Conservation (phyloP, 768 basidiomycete genomes). For the Cystobasidium ongulense region DNA sequence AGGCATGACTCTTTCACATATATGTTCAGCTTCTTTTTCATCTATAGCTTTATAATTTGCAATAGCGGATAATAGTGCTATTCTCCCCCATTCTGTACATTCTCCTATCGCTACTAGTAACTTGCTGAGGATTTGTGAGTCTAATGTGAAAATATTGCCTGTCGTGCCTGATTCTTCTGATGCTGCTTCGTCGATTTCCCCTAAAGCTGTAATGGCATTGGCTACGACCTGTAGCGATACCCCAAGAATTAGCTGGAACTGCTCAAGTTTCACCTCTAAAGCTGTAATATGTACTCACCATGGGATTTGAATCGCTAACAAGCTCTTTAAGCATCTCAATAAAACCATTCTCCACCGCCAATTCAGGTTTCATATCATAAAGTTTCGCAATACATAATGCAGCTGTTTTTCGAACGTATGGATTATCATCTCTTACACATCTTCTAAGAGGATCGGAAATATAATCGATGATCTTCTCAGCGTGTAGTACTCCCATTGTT, state of each 20-base stretch:
- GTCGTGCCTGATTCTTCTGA: conserved; percentile 35
- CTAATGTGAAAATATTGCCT: conserved; percentile 69
- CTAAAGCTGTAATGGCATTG: conserved; percentile 84
- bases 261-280: not conserved
- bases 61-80: conserved; percentile 79
- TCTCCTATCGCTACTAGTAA: conserved; percentile 91
- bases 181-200: conserved; percentile 74
- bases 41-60: conserved; percentile 73
- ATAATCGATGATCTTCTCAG: conserved; percentile 99
- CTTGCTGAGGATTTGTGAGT: conserved; percentile 71
- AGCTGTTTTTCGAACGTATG: conserved; percentile 96
- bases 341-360: conserved; percentile 92
- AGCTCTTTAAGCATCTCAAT: conserved; percentile 79
- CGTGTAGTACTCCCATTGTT: conserved; percentile 93
- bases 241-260: not conserved
- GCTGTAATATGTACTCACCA: conserved; percentile 66
- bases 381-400: conserved; percentile 94
- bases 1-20: conserved; percentile 94
- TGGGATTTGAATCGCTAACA: conserved; percentile 92
- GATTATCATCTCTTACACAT: conserved; percentile 87
- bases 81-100: conserved; percentile 97
- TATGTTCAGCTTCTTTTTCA: conserved; percentile 94
- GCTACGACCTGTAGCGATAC: conserved; percentile 76
- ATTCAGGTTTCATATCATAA: conserved; percentile 90
- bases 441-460: conserved; percentile 90